Percentiles rank a stretch among this genome's conserved stretches.
phyloP scores from a whole-genome alignment of 768 basidiomycete species.

The Trametes gibbosa region DNA sequence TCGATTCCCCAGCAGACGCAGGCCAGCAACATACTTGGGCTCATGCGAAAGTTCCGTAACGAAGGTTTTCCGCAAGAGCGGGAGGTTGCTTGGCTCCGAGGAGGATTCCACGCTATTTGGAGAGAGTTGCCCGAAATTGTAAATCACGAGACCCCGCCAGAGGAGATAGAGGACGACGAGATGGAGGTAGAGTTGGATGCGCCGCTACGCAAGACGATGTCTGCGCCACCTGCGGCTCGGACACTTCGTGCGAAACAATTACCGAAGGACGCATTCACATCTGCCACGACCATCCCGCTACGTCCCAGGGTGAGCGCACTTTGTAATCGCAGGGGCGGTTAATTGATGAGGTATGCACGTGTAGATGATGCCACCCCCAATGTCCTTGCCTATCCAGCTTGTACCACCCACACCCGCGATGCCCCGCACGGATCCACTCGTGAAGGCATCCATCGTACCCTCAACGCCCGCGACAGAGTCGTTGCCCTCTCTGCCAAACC shows the following conservation, averaged over 20 bases:
- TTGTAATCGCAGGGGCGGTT: background rate
- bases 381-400: background rate
- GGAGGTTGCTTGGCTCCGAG: constrained; percentile 73
- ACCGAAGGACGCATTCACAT: constrained; percentile 62
- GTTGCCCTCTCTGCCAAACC: background rate
- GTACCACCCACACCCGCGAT: constrained; percentile 19
- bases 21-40: constrained; percentile 65
- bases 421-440: constrained; percentile 7
- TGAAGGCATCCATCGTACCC: background rate
- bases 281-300: constrained; percentile 37
- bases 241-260: constrained; percentile 55
- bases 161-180: constrained; percentile 52
- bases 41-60: constrained; percentile 71
- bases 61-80: constrained; percentile 50
- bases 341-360: background rate
- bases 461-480: background rate
- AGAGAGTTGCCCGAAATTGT: constrained; percentile 50
- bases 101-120: constrained; percentile 77
- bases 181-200: constrained; percentile 14
- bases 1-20: constrained; percentile 43
- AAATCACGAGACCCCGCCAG: constrained; percentile 46
- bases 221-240: constrained; percentile 22
- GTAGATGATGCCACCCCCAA: constrained; percentile 1
- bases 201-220: constrained; percentile 10
- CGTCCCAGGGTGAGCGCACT: constrained; percentile 20